These are phyloP conservation scores for Vitis cinerea DNA, from an alignment of 164 flowering plant species.

Conservation along the genomic window DNA sequence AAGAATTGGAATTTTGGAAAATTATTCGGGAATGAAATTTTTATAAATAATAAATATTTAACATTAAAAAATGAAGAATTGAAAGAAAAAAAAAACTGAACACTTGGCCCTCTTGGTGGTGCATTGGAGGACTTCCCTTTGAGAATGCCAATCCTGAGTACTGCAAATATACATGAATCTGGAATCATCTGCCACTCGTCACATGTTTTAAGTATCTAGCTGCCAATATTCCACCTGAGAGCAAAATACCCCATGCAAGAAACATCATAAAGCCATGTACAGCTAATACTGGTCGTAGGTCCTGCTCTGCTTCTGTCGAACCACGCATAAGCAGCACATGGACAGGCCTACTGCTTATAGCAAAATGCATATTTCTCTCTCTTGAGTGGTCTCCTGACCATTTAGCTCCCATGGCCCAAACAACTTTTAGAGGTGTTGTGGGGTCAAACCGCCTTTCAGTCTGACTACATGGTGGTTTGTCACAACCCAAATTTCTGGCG, in stretches of 20 bases:
- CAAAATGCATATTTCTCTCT: conserved; percentile 85
- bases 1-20: too few species aligned
- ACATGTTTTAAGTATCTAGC: conserved; percentile 90
- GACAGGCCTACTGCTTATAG: conserved; percentile 66
- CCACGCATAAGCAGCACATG: conserved; percentile 81
- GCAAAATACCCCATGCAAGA: conserved; percentile 94
- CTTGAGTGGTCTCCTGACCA: conserved; percentile 71
- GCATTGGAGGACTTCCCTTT: too few species aligned
- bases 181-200: conserved; percentile 90
- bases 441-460: conserved; percentile 58
- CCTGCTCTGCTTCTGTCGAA: conserved; percentile 96
- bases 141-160: conserved; percentile 79
- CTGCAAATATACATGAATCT: conserved; percentile 87
- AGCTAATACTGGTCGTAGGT: conserved; percentile 86
- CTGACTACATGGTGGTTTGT: conserved; percentile 53
- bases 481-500: conserved; percentile 53
- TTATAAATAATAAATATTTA: too few species aligned
- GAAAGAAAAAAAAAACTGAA: too few species aligned
- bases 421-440: conserved; percentile 79
- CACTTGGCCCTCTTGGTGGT: too few species aligned
- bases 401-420: conserved; percentile 96
- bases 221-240: conserved; percentile 87
- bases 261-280: conserved; percentile 99
- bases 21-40: too few species aligned
- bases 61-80: too few species aligned